Conservation (phyloP, 2,329 filamentous ascomycete genomes). For the Golovinomyces cichoracearum region DNA sequence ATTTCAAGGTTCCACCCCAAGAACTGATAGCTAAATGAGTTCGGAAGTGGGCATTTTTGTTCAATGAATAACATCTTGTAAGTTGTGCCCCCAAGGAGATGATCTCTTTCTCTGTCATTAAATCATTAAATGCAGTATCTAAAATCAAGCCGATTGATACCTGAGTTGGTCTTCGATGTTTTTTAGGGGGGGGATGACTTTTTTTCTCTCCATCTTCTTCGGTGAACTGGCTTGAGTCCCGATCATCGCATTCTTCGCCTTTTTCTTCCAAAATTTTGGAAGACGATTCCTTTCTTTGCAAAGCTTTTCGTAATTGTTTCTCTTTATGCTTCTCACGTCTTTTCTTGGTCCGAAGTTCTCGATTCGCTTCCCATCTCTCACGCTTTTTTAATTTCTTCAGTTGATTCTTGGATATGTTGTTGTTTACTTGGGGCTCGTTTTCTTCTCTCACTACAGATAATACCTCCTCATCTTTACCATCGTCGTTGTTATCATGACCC, state of each 20-base stretch:
- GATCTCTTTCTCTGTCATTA: slow-evolving; percentile 70
- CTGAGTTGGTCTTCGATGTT: slow-evolving; percentile 21
- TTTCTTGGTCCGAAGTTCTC: slow-evolving; percentile 27
- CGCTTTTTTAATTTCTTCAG: slow-evolving; percentile 51
- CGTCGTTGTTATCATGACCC: no score
- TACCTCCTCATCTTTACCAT: no score
- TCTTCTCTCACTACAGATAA: not conserved
- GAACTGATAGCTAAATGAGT: slow-evolving; percentile 52
- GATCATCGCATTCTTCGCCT: not conserved
- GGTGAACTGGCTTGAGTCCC: not conserved
- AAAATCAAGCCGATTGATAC: slow-evolving; percentile 60
- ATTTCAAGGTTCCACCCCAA: slow-evolving; percentile 48
- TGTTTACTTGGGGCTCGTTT: slow-evolving; percentile 2
- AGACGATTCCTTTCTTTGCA: slow-evolving; percentile 18
- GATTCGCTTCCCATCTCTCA: slow-evolving; percentile 50
- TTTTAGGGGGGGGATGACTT: slow-evolving; percentile 1
- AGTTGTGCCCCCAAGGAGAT: slow-evolving; percentile 64
- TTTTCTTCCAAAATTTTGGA: slow-evolving; percentile 4
- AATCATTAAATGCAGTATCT: slow-evolving; percentile 74
- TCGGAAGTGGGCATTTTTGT: slow-evolving; percentile 39
- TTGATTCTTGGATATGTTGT: slow-evolving; percentile 53
- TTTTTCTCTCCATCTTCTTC: slow-evolving; percentile 3
- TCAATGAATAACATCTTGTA: slow-evolving; percentile 73
- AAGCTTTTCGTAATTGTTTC: slow-evolving; percentile 24
- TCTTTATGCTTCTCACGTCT: slow-evolving; percentile 27